Evolutionary conservation across 2,329 filamentous ascomycete species (phyloP), one percentile per base, ranked within the genome.

Genomic region (Ceratocystis albifundus): DNA sequence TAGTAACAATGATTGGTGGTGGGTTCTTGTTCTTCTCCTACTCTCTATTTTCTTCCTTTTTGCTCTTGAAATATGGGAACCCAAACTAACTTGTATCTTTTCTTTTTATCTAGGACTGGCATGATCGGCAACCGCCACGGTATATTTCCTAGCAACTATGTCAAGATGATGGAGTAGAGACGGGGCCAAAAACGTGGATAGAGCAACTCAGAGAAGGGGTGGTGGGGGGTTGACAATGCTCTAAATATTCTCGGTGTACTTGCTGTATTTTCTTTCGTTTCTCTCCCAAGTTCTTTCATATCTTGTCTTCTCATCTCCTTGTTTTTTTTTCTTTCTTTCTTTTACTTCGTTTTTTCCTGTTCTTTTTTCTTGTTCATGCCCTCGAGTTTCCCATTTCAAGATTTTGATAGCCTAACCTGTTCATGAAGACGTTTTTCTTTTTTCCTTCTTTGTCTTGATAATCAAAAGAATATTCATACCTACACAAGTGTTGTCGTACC

Each of bases 1-100:
- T 3, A 96, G 88, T 71, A 88, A 90, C 67, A 92, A 91, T 67
- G 93, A 97, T 75, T 97, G 93, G 93, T 97, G 93, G 85, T 88
- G 80, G 71, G 84, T 82, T 50, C 3, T 36, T 65, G 84, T 82
- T 50, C 3, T 36, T 65, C 41, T 4, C 6, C 32, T 17, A 5
- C 3, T 44, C 4, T 17, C 17, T 48, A 2, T 30, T 55, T 30
- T 15, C 30, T 5, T n/a, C 22, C 1, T 48, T 48, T n/a, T 48
- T 22, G 20, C 46, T 20, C 46, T n/a, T 55, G 20, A 12, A 4
- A 28, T 20, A 10, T n/a, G n/a, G 67, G 68, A 69, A 71, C 25
- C 68, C 44, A 17, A 28, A 41, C 55, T 53, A 32, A 66, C 59
- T 8, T 62, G 25, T 61, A 28, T 20, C 12, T n/a, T 61, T 41